These are phyloP conservation scores for Termitomyces sp. DNA, from an alignment of 768 basidiomycete species.

Conservation along the genomic window DNA sequence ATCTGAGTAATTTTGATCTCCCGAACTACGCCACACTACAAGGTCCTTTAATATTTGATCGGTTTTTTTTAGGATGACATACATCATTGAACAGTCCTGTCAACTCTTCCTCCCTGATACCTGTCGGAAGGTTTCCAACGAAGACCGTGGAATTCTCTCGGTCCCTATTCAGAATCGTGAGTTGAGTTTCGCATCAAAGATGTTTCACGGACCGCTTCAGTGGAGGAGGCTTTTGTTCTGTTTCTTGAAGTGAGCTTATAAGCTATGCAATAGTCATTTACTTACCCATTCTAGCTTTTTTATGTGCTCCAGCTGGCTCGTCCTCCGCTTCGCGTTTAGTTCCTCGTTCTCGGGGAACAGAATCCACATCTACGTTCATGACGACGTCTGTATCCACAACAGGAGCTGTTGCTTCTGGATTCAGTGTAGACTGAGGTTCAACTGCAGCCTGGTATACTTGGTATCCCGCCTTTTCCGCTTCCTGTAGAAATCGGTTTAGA, in stretches of 20 bases:
- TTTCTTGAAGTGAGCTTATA: neutral
- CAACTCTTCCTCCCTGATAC: slow-evolving; percentile 64
- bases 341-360: slow-evolving; percentile 39
- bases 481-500: slow-evolving; percentile 33
- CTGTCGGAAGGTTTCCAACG: slow-evolving; percentile 63
- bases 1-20: slow-evolving; percentile 78
- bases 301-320: slow-evolving; percentile 37
- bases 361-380: slow-evolving; percentile 11
- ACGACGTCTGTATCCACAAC: slow-evolving; percentile 17
- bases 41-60: neutral
- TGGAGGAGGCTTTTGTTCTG: slow-evolving; percentile 43
- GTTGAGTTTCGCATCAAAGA: neutral
- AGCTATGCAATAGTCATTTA: neutral
- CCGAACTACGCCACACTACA: slow-evolving; percentile 81
- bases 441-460: slow-evolving; percentile 44
- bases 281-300: slow-evolving; percentile 64
- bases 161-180: slow-evolving; percentile 51
- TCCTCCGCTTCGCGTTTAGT: slow-evolving; percentile 69
- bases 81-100: slow-evolving; percentile 82
- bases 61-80: slow-evolving; percentile 11
- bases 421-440: slow-evolving; percentile 34
- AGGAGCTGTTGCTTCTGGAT: slow-evolving; percentile 27
- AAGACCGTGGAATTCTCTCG: slow-evolving; percentile 95
- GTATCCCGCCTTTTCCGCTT: slow-evolving; percentile 56
- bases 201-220: slow-evolving; percentile 54